phyloP scores from a whole-genome alignment of 306 rosid genomes.

The Acacia confusa region DNA sequence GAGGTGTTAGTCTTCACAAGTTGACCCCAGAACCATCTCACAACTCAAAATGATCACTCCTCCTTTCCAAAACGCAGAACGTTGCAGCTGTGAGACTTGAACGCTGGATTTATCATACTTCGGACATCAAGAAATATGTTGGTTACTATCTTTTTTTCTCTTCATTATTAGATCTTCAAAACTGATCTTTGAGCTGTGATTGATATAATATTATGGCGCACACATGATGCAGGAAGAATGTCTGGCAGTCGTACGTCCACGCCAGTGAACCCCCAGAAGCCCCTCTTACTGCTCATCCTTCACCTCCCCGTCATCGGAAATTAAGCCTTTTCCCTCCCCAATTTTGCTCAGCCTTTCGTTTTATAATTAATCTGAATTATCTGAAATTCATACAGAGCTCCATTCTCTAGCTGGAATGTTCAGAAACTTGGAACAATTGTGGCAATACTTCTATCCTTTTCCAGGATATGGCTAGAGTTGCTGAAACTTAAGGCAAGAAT shows the following conservation, averaged over 20 bases:
- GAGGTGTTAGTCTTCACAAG: conserved; percentile 27
- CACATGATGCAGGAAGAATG: conserved; percentile 42
- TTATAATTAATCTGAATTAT: not conserved
- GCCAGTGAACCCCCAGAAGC: conserved; percentile 31
- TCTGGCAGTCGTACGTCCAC: conserved; percentile 37
- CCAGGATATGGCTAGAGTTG: conserved; percentile 62
- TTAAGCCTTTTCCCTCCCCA: not conserved
- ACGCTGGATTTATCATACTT: not conserved
- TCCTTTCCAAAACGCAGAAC: conserved; percentile 4
- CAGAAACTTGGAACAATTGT: conserved; percentile 59
- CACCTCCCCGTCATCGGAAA: conserved; percentile 28
- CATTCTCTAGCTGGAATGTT: conserved; percentile 42
- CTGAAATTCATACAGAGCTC: not conserved
- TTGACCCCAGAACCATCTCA: conserved; percentile 16
- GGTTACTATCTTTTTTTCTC: too few species aligned
- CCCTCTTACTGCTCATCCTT: conserved; percentile 34
- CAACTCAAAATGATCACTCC: conserved; percentile 19
- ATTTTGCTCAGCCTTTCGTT: too few species aligned
- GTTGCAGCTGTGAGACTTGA: not conserved
- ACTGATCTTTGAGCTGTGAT: not conserved
- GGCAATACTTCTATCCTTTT: conserved; percentile 46
- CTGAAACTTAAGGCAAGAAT: conserved; percentile 42
- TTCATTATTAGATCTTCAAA: not conserved
- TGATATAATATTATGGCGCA: too few species aligned
- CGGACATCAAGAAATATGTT: conserved; percentile 32